These are phyloP conservation scores for Leucogyrophana mollusca DNA, from an alignment of 768 basidiomycete species.

Conservation along the genomic window DNA sequence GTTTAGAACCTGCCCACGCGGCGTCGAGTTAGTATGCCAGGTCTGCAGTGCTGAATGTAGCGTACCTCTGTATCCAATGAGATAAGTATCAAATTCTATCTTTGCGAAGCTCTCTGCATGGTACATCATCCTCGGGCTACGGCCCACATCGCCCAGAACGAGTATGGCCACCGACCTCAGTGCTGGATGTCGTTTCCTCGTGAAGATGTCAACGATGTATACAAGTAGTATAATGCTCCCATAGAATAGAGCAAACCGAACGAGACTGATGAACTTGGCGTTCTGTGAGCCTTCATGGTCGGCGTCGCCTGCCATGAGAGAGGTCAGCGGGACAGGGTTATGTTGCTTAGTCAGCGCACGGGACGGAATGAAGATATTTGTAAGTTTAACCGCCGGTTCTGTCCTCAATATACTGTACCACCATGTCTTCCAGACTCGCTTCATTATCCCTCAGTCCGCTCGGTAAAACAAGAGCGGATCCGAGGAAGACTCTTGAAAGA, in stretches of 20 bases:
- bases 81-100: conserved; percentile 69
- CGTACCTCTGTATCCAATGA: conserved; percentile 87
- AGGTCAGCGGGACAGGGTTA: conserved; percentile 8
- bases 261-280: conserved; percentile 3
- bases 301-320: not conserved
- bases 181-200: conserved; percentile 21
- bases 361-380: conserved; percentile 2
- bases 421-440: conserved; percentile 16
- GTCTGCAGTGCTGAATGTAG: not conserved
- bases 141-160: conserved; percentile 93
- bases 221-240: conserved; percentile 6
- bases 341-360: conserved; percentile 12
- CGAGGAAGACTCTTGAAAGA: conserved; percentile 8
- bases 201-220: conserved; percentile 10
- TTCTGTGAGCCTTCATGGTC: not conserved
- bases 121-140: conserved; percentile 98
- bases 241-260: conserved; percentile 9
- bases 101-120: conserved; percentile 92
- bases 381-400: not conserved
- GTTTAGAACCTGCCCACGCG: conserved; percentile 67
- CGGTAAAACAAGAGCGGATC: not conserved
- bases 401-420: not conserved
- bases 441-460: conserved; percentile 15
- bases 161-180: conserved; percentile 81
- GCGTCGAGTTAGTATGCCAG: conserved; percentile 1